Evolutionary conservation across 2,329 filamentous ascomycete genomes (phyloP).

Genomic region (Clonostachys sp.): DNA sequence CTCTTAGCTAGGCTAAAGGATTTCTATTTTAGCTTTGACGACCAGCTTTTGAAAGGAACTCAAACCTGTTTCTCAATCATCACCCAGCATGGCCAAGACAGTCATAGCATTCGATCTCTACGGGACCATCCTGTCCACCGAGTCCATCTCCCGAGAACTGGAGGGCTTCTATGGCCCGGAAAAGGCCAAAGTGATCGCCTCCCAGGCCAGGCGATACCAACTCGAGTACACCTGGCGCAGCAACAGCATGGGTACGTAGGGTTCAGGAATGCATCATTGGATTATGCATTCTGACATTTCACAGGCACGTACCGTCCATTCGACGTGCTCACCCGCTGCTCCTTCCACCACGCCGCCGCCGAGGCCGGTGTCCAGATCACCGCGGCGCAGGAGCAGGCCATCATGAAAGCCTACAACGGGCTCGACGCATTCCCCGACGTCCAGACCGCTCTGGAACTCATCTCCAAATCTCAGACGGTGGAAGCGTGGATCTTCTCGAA

Average conservation of each 20-base stretch:
- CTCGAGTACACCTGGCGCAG: constrained; percentile 75
- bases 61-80: too few species aligned
- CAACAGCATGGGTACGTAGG: constrained; percentile 63
- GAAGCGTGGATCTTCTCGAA: constrained; percentile 66
- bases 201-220: constrained; percentile 64
- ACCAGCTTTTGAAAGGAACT: too few species aligned
- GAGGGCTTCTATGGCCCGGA: constrained; percentile 51
- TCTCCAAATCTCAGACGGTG: constrained; percentile 33
- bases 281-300: background rate
- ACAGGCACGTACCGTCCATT: constrained; percentile 49
- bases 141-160: constrained; percentile 59
- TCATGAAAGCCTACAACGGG: constrained; percentile 62
- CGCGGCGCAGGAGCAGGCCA: constrained; percentile 31
- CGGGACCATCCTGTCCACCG: constrained; percentile 69
- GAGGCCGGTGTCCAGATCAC: constrained; percentile 44
- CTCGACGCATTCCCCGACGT: constrained; percentile 65
- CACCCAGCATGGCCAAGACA: constrained; percentile 16
- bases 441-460: constrained; percentile 38
- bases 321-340: constrained; percentile 54
- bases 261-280: background rate
- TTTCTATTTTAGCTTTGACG: too few species aligned
- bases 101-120: constrained; percentile 72
- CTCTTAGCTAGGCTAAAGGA: too few species aligned
- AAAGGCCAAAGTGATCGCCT: constrained; percentile 50
- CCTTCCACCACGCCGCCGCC: constrained; percentile 60